Conservation (phyloP, 345 rosid genomes). For the Populus ilicifolia region DNA sequence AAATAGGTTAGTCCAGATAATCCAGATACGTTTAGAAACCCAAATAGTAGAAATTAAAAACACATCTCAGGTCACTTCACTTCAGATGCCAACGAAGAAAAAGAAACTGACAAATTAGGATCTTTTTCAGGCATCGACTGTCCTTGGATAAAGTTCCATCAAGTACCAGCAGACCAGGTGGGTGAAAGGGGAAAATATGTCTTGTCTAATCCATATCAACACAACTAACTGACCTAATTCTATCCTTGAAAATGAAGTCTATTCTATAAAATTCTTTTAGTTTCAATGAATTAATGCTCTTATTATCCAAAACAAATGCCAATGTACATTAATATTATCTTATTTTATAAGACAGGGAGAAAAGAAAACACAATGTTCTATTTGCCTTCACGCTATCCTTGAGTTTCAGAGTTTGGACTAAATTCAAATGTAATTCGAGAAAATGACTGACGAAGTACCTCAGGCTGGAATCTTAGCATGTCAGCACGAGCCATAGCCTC, state of each 20-base stretch:
- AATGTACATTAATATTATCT: neutral
- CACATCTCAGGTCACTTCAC: neutral
- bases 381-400: neutral
- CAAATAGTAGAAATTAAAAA: neutral
- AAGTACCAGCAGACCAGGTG: neutral
- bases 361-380: neutral
- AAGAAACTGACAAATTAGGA: neutral
- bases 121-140: neutral
- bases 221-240: neutral
- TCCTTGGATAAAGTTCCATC: neutral
- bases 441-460: conserved; percentile 39
- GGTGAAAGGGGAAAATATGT: neutral
- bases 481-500: conserved; percentile 99
- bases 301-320: neutral
- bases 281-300: neutral
- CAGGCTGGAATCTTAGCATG: conserved; percentile 97
- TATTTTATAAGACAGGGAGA: neutral
- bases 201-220: neutral
- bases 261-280: neutral
- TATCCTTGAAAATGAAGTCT: neutral
- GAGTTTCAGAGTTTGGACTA: neutral
- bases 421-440: neutral
- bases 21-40: neutral
- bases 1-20: neutral
- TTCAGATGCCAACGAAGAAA: neutral